A percentile compares a stretch with the other conserved stretches of the same genome.
phyloP scores from a whole-genome alignment of 176 grass and related monocot species.

The Guadua angustifolia region DNA sequence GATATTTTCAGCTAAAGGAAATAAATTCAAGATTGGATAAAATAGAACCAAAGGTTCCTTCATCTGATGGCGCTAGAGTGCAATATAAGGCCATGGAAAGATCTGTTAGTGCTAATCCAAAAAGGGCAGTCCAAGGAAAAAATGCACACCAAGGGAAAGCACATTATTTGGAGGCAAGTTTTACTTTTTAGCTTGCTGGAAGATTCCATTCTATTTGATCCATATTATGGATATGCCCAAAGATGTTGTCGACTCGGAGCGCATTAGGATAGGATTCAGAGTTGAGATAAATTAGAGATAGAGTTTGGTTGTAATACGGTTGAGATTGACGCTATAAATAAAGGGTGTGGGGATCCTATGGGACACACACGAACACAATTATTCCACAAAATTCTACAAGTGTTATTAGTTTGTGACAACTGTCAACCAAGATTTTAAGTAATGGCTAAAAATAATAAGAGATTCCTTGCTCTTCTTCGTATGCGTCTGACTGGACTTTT shows the following conservation, averaged over 20 bases:
- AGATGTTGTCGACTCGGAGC: not conserved
- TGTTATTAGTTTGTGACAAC: not conserved
- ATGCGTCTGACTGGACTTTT: conserved; percentile 3
- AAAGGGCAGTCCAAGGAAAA: conserved; percentile 78
- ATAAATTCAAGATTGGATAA: conserved; percentile 75
- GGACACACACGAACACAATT: too few species aligned
- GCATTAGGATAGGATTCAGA: too few species aligned
- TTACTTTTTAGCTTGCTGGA: conserved; percentile 35
- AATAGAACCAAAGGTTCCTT: conserved; percentile 71
- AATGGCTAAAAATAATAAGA: not conserved
- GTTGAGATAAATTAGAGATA: too few species aligned
- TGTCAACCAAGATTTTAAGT: conserved; percentile 26
- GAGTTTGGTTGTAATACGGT: too few species aligned
- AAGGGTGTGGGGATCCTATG: too few species aligned
- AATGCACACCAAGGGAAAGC: conserved; percentile 57
- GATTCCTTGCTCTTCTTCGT: conserved; percentile 9
- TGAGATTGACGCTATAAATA: too few species aligned
- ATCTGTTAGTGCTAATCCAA: conserved; percentile 66
- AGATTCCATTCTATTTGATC: conserved; percentile 23
- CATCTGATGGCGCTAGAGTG: conserved; percentile 51
- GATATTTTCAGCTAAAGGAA: conserved; percentile 77
- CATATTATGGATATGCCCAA: conserved; percentile 15
- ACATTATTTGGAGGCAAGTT: conserved; percentile 69
- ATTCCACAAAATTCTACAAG: too few species aligned
- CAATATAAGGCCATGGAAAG: conserved; percentile 55